Evolutionary conservation across 2,329 filamentous ascomycete genomes (phyloP).

Genomic region (Nigrospora sphaerica): DNA sequence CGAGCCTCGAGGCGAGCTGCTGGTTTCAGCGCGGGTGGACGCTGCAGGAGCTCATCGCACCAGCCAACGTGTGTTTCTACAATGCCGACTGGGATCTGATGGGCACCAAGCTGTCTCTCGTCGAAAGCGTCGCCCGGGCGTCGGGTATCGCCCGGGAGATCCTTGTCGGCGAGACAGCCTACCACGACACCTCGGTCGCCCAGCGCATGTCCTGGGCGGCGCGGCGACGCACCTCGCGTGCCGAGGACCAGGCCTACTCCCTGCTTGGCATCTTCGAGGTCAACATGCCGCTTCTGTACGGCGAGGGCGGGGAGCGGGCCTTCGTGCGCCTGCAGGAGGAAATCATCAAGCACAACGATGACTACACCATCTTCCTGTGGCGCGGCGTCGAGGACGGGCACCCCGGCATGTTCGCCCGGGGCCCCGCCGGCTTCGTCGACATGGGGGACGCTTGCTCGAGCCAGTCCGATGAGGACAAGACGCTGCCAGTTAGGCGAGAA

Average conservation of each 20-base stretch:
- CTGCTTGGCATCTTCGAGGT: conserved; percentile 10
- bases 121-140: background rate
- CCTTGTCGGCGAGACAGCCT: background rate
- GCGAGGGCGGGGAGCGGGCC: conserved; percentile 8
- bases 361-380: conserved; percentile 1
- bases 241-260: conserved; percentile 9
- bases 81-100: background rate
- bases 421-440: too few relatives aligned
- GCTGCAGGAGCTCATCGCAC: conserved; percentile 2
- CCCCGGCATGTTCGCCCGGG: too few relatives aligned
- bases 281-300: conserved; percentile 7
- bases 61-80: background rate
- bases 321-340: conserved; percentile 9
- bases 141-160: background rate
- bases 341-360: conserved; percentile 3
- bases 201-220: conserved; percentile 5
- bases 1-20: background rate
- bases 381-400: background rate
- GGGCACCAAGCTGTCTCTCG: background rate
- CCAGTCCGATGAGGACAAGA: too few relatives aligned
- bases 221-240: conserved; percentile 7
- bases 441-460: too few relatives aligned
- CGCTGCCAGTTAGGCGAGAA: too few relatives aligned
- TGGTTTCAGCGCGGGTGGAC: conserved; percentile 1
- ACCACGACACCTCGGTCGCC: background rate